Conservation (phyloP, 192 early-diverging fungal genomes). For the Backusella australiensis region DNA sequence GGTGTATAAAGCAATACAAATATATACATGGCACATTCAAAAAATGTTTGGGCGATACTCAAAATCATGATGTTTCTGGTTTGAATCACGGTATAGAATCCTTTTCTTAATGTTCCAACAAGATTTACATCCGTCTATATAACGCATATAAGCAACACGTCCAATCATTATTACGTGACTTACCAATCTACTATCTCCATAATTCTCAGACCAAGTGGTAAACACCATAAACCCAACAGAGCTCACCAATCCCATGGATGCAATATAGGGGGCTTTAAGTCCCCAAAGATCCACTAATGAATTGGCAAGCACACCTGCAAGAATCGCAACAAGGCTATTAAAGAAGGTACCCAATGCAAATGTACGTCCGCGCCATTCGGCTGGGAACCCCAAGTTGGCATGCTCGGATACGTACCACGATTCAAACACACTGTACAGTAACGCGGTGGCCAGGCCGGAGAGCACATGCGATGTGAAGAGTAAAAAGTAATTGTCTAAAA, state of each 20-base stretch:
- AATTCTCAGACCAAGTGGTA: constrained; percentile 71
- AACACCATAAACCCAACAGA: constrained; percentile 50
- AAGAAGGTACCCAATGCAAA: constrained; percentile 65
- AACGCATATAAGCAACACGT: too few species aligned
- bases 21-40: constrained; percentile 64
- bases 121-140: constrained; percentile 8
- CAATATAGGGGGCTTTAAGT: constrained; percentile 60
- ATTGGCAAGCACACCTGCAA: constrained; percentile 65
- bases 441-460: constrained; percentile 45
- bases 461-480: constrained; percentile 47
- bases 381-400: constrained; percentile 47
- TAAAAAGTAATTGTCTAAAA: constrained; percentile 36
- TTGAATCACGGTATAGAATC: constrained; percentile 3
- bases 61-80: constrained; percentile 43
- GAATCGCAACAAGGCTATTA: constrained; percentile 71
- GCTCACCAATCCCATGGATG: constrained; percentile 48
- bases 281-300: constrained; percentile 51
- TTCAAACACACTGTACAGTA: constrained; percentile 62
- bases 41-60: constrained; percentile 59
- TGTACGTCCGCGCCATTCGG: constrained; percentile 51
- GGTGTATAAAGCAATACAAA: constrained; percentile 63
- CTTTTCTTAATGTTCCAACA: constrained; percentile 14
- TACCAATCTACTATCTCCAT: constrained; percentile 44
- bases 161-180: too few species aligned
- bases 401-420: constrained; percentile 62